Base-by-base conservation (phyloP, 1,284 basidiomycete species). In the Kalmanozyma brasiliensis region DNA sequence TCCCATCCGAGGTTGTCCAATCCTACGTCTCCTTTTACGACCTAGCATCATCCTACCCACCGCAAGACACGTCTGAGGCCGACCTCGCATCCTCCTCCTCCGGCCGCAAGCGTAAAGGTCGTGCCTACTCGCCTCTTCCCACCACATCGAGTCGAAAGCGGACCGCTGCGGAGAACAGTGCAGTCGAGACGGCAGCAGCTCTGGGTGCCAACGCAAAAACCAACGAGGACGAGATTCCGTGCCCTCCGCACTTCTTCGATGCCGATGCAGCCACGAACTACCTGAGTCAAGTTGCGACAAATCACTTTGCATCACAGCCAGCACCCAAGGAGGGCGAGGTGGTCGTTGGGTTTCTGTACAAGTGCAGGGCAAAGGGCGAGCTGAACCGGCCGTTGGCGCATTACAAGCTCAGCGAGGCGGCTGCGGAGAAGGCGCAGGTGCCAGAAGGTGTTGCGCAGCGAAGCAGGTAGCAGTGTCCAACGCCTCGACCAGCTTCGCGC, bases 251-350 rank as follows among this genome's bases (percentile, higher is more conserved):
- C 56, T 76, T 77, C 32, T 73, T 68, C 49, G 76, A 78, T 26
- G 68, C 60, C 16, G 66, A 75, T 37, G 73, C 69, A 22, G 76
- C 76, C 1, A 67, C 49, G 29, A 60, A 52, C 35, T 76, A 76
- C 49, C 55, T 78, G 20, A 64, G 70, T 13, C 58, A 55, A 29
- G 70, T 77, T 8, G 76, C 75, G n/a, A 38, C 59, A 10, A 60
- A 59, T 17, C 76, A 78, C 52, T 76, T 78, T 48, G 61, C 58
- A n/a, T 61, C 37, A 3, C 67, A 71, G 38, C 76, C 75, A 7
- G 59, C 73, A 13, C 76, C 76, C 2, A 78, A 78, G 47, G 76
- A 78, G 34, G 76, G 76, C 10, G 76, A 78, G 47, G 70, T 77
- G 2, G 76, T 78, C 1, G 76, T 78, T 2, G 73, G 73, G 1